These are phyloP conservation scores for Hygrophila difformis DNA, from an alignment of 257 asterid genomes.

Conservation along the genomic window DNA sequence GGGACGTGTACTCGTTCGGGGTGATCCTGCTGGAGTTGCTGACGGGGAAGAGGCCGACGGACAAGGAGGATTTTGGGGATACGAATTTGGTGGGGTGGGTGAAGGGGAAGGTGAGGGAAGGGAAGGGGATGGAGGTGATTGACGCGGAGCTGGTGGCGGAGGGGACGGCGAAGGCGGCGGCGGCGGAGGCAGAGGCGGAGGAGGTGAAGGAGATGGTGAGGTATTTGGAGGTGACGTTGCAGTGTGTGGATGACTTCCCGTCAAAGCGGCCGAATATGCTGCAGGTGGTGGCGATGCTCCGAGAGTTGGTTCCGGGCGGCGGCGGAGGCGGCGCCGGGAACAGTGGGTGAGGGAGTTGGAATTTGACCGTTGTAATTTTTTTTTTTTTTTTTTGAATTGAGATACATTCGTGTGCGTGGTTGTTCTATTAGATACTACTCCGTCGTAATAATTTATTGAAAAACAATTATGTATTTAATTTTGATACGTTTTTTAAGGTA, in stretches of 20 bases:
- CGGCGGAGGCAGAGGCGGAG: conserved; percentile 59
- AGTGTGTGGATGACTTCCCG: conserved; percentile 90
- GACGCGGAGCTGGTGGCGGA: conserved; percentile 41
- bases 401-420: too few relatives aligned
- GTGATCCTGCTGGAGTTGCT: conserved; percentile 74
- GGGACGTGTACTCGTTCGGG: conserved; percentile 86
- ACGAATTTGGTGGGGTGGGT: conserved; percentile 95
- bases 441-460: too few relatives aligned
- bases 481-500: too few relatives aligned
- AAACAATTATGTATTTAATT: too few relatives aligned
- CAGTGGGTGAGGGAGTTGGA: conserved; percentile 46
- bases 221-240: conserved; percentile 67
- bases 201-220: conserved; percentile 87
- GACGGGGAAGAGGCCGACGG: conserved; percentile 87
- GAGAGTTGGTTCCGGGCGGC: conserved; percentile 54
- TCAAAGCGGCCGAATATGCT: conserved; percentile 86
- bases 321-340: conserved; percentile 31
- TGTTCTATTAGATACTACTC: too few relatives aligned
- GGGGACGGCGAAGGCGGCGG: conserved; percentile 30
- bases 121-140: conserved; percentile 80
- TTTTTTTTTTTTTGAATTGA: too few relatives aligned
- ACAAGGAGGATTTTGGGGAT: conserved; percentile 92
- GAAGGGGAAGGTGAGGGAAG: conserved; percentile 85
- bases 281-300: conserved; percentile 88
- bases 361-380: too few relatives aligned